Evolutionary conservation across 768 basidiomycete genomes (phyloP).

Genomic region (Obba rivulosa): DNA sequence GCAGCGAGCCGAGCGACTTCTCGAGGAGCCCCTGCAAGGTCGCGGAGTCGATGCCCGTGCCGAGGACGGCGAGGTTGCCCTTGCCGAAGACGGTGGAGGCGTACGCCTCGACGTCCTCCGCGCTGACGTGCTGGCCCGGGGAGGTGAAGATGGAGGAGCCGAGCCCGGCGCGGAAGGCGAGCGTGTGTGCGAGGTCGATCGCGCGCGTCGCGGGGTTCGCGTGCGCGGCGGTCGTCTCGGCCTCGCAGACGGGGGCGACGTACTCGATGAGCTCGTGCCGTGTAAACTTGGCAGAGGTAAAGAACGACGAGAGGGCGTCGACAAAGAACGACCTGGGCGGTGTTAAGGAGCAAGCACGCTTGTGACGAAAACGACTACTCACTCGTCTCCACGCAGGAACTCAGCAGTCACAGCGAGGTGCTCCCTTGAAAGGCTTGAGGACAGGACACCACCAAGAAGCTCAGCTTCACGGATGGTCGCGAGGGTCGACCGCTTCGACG

Average conservation of each 20-base stretch:
- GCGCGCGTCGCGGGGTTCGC: constrained; percentile 63
- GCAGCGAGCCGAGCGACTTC: constrained; percentile 51
- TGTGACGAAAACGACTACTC: constrained; percentile 34
- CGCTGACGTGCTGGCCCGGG: constrained; percentile 56
- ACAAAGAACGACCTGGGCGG: constrained; percentile 76
- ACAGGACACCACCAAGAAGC: constrained; percentile 88
- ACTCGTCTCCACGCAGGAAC: constrained; percentile 96
- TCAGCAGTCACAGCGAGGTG: constrained; percentile 92
- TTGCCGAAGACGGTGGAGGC: constrained; percentile 71
- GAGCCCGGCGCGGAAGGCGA: constrained; percentile 94
- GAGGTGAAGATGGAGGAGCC: constrained; percentile 86
- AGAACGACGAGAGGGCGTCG: constrained; percentile 77
- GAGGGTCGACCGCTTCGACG: constrained; percentile 78
- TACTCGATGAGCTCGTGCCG: constrained; percentile 75
- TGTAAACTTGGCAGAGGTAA: constrained; percentile 78
- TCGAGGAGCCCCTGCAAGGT: constrained; percentile 68
- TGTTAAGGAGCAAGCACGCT: background rate
- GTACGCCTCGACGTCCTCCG: constrained; percentile 67
- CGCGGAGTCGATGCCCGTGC: constrained; percentile 76
- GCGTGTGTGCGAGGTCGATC: constrained; percentile 79
- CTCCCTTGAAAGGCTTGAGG: constrained; percentile 79
- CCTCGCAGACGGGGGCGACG: constrained; percentile 62
- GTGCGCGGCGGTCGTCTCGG: constrained; percentile 60
- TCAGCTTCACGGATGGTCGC: constrained; percentile 90
- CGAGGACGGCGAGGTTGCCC: constrained; percentile 80